phyloP scores from a whole-genome alignment of 371 early-diverging fungal genomes.

The Rhizopus arrhizus region DNA sequence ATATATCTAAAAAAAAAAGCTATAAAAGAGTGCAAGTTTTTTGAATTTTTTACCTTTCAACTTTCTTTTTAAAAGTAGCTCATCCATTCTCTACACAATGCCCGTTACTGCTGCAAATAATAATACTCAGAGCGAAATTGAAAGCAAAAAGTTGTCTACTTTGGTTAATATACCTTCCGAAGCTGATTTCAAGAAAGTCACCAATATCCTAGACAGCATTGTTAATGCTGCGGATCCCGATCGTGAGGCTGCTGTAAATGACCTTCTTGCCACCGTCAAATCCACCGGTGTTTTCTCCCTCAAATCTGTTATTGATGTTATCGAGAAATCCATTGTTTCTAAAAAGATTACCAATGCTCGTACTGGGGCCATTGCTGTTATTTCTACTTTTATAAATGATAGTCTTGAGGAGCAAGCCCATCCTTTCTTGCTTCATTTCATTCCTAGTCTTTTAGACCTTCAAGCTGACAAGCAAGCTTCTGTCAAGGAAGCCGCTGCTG shows the following conservation, averaged over 20 bases:
- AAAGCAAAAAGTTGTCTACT: conserved; percentile 44
- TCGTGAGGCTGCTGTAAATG: conserved; percentile 56
- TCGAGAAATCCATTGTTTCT: conserved; percentile 57
- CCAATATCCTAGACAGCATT: conserved; percentile 47
- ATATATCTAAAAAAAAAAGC: no score
- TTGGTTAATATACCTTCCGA: conserved; percentile 30
- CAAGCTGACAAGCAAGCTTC: conserved; percentile 69
- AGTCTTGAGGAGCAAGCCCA: conserved; percentile 53
- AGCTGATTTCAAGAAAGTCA: conserved; percentile 42
- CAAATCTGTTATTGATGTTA: conserved; percentile 55
- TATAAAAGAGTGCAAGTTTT: no score
- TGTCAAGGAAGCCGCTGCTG: conserved; percentile 64
- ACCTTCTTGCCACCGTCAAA: conserved; percentile 51
- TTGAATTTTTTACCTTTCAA: no score
- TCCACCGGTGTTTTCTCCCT: conserved; percentile 61
- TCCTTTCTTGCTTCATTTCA: conserved; percentile 63
- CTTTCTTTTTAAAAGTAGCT: no score
- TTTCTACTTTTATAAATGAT: conserved; percentile 59
- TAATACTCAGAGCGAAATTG: conserved; percentile 34
- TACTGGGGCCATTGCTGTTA: conserved; percentile 65
- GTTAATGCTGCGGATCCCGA: conserved; percentile 60
- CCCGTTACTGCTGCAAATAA: no score
- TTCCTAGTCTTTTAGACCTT: conserved; percentile 59
- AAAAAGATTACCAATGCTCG: conserved; percentile 71
- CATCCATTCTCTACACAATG: no score